Conservation (phyloP, 805 yeast species). For the Candida orba region DNA sequence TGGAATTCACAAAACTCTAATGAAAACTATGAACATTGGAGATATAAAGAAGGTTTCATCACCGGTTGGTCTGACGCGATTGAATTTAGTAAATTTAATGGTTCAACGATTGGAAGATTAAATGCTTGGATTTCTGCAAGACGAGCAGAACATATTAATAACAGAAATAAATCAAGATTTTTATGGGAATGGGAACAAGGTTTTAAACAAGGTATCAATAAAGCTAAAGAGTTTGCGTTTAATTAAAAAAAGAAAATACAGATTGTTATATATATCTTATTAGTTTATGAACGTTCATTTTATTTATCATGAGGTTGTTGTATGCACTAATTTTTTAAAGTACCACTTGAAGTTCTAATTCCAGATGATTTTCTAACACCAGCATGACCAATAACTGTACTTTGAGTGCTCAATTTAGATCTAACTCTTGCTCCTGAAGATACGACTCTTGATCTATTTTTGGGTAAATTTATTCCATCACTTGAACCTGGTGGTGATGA, state of each 20-base stretch:
- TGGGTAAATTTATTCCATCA: slow-evolving; percentile 19
- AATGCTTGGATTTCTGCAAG: slow-evolving; percentile 65
- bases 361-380: slow-evolving; percentile 23
- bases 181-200: slow-evolving; percentile 93
- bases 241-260: neutral
- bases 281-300: no score
- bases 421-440: slow-evolving; percentile 26
- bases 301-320: slow-evolving; percentile 4
- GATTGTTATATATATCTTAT: no score
- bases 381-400: slow-evolving; percentile 20
- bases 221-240: slow-evolving; percentile 7
- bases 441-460: slow-evolving; percentile 17
- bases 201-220: slow-evolving; percentile 50
- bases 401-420: slow-evolving; percentile 20
- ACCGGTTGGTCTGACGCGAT: slow-evolving; percentile 69
- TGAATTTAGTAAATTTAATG: slow-evolving; percentile 62
- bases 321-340: neutral
- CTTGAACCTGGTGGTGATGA: slow-evolving; percentile 25
- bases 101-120: slow-evolving; percentile 67
- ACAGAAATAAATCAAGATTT: slow-evolving; percentile 48
- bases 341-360: slow-evolving; percentile 20
- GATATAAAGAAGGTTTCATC: slow-evolving; percentile 71
- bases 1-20: slow-evolving; percentile 58
- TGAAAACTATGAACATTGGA: slow-evolving; percentile 69
- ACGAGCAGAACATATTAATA: slow-evolving; percentile 48